phyloP scores from a whole-genome alignment of 345 rosid species.

The Barbarea vulgaris region DNA sequence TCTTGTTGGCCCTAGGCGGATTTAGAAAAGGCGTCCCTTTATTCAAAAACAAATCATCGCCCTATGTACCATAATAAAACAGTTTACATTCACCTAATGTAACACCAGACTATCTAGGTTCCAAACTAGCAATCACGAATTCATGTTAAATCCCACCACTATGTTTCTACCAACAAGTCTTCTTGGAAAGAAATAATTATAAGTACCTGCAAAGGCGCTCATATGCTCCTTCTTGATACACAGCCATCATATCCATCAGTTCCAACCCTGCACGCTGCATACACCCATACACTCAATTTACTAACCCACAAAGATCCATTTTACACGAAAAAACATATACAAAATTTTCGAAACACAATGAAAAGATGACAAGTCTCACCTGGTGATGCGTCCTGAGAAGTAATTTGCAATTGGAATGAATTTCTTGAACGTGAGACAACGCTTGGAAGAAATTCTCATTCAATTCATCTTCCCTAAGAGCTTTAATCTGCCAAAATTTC shows the following conservation, averaged over 20 bases:
- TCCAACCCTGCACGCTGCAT: slow-evolving; percentile 97
- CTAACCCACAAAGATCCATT: slow-evolving; percentile 1
- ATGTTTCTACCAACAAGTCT: slow-evolving; percentile 10
- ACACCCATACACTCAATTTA: slow-evolving; percentile 28
- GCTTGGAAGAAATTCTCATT: slow-evolving; percentile 89
- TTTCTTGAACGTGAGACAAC: slow-evolving; percentile 91
- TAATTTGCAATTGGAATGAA: slow-evolving; percentile 92
- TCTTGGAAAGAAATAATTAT: not conserved
- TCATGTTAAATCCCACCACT: slow-evolving; percentile 5
- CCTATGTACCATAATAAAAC: not conserved
- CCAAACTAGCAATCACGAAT: slow-evolving; percentile 4
- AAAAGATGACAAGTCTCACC: slow-evolving; percentile 40
- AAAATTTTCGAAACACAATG: not conserved
- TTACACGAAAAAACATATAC: not conserved
- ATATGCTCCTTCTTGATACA: slow-evolving; percentile 98
- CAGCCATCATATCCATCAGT: slow-evolving; percentile 99
- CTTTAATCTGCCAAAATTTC: slow-evolving; percentile 60
- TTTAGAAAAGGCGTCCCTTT: not conserved
- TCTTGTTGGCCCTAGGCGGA: not conserved
- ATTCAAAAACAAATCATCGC: not conserved
- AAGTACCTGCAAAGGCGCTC: slow-evolving; percentile 94
- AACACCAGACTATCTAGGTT: slow-evolving; percentile 2
- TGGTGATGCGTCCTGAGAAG: slow-evolving; percentile 97
- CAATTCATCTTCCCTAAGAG: slow-evolving; percentile 86
- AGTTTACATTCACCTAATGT: not conserved